Evolutionary conservation across 1,284 basidiomycete genomes (phyloP), one percentile per base, ranked within the genome.

Genomic region (Farysia itapuensis): DNA sequence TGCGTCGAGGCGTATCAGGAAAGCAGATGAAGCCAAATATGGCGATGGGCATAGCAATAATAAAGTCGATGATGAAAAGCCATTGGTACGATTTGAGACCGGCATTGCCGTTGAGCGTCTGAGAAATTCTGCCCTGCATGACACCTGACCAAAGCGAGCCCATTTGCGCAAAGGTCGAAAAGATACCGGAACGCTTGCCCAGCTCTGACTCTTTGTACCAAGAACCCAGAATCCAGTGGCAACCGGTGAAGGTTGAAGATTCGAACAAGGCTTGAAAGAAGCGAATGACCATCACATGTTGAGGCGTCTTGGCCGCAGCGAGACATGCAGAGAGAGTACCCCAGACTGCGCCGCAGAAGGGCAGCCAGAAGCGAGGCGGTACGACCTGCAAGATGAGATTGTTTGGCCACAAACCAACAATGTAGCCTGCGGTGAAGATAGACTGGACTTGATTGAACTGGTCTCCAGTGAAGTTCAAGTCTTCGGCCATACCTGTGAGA

Each of bases 401-500:
- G 38, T 69, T 67, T 8, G 73, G 72, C 44, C 53, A 44, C 5
- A 52, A 53, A 22, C 63, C 70, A 20, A 77, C 29, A 5, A 57
- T 61, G 47, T 75, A 77, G 5, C 77, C 75, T 5, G 72, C 64
- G 12, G 70, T 72, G 51, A 75, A 78, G 52, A 70, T 69, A 14
- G 72, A 75, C 83, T 85, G 73, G 53, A 75, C 74, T 59, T 74
- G 73, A 64, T 88, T 88, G 71, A 83, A 84, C 50, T 89, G 81
- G 31, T 82, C 85, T 23, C 86, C 86, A 37, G 80, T 77, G 83
- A 89, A 85, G 48, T 81, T 67, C 24, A 89, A 80, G 34, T 88
- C 86, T 75, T 89, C 86, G 60, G 82, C 84, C 87, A 90, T 88
- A 4, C 88, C 88, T 4, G 86, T 87, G 14, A 90, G 86, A 73